These are phyloP conservation scores for Backusella liffmaniae DNA, from an alignment of 192 early-diverging fungal species.

Conservation along the genomic window DNA sequence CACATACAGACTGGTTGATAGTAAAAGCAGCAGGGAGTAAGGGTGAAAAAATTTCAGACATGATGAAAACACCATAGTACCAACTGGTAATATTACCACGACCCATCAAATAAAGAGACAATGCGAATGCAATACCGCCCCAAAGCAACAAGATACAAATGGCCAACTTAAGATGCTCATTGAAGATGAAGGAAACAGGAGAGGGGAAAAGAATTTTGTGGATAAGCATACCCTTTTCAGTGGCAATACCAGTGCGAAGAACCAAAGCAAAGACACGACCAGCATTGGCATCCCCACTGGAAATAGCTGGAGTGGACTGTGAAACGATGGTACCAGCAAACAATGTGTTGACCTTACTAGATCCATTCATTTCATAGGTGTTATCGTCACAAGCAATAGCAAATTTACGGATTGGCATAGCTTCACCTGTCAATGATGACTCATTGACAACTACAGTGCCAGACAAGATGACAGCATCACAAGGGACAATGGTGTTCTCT, in stretches of 20 bases:
- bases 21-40: conserved; percentile 74
- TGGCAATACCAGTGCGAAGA: conserved; percentile 65
- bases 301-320: conserved; percentile 45
- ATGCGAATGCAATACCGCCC: conserved; percentile 58
- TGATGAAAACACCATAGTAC: conserved; percentile 75
- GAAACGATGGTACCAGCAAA: conserved; percentile 68
- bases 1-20: conserved; percentile 69
- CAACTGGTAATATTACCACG: conserved; percentile 61
- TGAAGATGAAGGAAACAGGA: conserved; percentile 72
- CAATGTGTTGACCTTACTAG: conserved; percentile 57
- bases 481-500: conserved; percentile 52
- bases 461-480: conserved; percentile 65
- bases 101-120: conserved; percentile 60
- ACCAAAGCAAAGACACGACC: conserved; percentile 55
- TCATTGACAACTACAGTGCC: conserved; percentile 78
- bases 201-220: conserved; percentile 75
- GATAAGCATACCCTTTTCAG: conserved; percentile 68
- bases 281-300: not conserved
- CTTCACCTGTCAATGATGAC: conserved; percentile 74
- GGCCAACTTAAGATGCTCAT: conserved; percentile 75
- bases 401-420: conserved; percentile 77
- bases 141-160: conserved; percentile 63
- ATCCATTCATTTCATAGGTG: conserved; percentile 35
- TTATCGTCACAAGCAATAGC: conserved; percentile 55
- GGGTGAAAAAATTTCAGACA: conserved; percentile 67